Conservation (phyloP, 179 eudicot species). For the Pouteria campechiana region DNA sequence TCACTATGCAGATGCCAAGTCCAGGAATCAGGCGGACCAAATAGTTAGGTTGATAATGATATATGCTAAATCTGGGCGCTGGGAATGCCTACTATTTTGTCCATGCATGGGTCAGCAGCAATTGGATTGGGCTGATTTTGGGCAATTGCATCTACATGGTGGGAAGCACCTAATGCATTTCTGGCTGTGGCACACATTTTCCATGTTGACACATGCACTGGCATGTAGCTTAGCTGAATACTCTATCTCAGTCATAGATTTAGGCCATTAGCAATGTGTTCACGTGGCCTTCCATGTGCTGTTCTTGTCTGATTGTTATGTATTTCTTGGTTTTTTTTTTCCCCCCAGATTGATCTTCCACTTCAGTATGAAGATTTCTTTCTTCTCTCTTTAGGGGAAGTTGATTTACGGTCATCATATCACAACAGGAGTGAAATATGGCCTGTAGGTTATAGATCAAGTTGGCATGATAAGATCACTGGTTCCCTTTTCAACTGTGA, state of each 20-base stretch:
- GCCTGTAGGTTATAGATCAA: slow-evolving; percentile 83
- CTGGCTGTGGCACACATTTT: too few species aligned
- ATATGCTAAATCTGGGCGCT: too few species aligned
- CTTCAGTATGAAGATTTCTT: slow-evolving; percentile 74
- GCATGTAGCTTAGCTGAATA: background rate
- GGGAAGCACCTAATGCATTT: too few species aligned
- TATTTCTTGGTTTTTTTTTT: slow-evolving; percentile 2
- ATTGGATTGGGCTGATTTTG: too few species aligned
- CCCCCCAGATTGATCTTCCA: slow-evolving; percentile 64
- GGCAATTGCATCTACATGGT: too few species aligned
- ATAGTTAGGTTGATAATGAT: too few species aligned
- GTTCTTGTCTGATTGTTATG: slow-evolving; percentile 5
- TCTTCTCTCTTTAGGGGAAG: slow-evolving; percentile 56
- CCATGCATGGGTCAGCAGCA: too few species aligned
- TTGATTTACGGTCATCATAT: slow-evolving; percentile 68
- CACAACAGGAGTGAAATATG: slow-evolving; percentile 56
- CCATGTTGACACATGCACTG: background rate
- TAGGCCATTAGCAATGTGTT: slow-evolving; percentile 4
- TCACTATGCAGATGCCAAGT: too few species aligned
- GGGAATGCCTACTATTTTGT: too few species aligned
- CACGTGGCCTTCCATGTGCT: slow-evolving; percentile 3
- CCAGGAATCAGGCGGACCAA: too few species aligned
- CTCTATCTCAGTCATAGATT: background rate
- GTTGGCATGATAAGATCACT: slow-evolving; percentile 88
- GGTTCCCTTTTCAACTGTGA: slow-evolving; percentile 80